phyloP scores from a whole-genome alignment of 176 grass and related monocot genomes.

The Leersia perrieri region DNA sequence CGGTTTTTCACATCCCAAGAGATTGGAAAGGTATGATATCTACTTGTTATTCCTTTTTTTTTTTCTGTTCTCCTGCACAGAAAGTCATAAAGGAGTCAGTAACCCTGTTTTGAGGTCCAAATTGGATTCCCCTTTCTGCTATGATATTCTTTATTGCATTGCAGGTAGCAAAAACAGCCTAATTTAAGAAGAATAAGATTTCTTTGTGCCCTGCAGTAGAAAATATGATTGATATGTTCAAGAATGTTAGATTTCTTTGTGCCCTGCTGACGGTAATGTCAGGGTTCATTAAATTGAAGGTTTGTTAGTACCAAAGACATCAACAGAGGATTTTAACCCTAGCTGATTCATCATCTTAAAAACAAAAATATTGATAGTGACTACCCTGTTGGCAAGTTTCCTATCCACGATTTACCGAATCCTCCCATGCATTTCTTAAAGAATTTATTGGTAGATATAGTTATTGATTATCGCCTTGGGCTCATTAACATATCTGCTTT shows the following conservation, averaged over 20 bases:
- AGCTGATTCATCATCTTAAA: not conserved
- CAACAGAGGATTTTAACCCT: not conserved
- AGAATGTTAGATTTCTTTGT: not conserved
- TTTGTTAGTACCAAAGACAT: not conserved
- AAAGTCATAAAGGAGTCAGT: not conserved
- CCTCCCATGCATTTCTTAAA: not conserved
- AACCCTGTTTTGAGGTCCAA: not conserved
- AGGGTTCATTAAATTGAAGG: not conserved
- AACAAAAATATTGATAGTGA: not conserved
- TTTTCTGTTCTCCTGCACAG: slow-evolving; percentile 4
- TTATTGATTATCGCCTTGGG: not conserved
- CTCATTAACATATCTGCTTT: not conserved
- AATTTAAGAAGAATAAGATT: not conserved
- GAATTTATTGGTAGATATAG: not conserved
- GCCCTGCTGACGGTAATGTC: not conserved
- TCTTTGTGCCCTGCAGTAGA: no score
- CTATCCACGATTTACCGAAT: not conserved
- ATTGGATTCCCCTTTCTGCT: not conserved
- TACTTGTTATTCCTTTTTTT: not conserved
- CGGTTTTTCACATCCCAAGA: slow-evolving; percentile 74
- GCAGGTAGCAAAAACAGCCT: not conserved
- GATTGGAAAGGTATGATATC: slow-evolving; percentile 86
- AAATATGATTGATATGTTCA: not conserved
- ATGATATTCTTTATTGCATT: not conserved
- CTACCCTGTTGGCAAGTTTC: not conserved